Evolutionary conservation across 805 yeast genomes (phyloP), one percentile per base, ranked within the genome.

Genomic region (Saccharomycopsis oosterbeekiorum): DNA sequence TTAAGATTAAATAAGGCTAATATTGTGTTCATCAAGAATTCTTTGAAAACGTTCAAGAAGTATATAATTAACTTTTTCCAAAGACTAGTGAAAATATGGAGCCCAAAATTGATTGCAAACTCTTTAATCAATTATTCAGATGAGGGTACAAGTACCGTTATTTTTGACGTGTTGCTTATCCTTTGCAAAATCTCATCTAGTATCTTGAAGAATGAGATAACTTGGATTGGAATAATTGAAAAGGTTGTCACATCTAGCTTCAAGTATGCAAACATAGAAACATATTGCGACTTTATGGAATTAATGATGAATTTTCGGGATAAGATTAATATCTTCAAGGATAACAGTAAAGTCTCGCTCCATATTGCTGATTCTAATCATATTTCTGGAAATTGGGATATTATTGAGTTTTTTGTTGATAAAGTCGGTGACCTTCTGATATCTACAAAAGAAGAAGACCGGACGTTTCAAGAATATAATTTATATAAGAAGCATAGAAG

Each of bases 91-190:
- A 53, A 53, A 17, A 21, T 24, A 11, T 63, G 65, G 65, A 12
- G 41, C 34, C 64, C 65, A 21, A 47, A 47, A 15, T 21, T 34
- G 2, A 47, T 12, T 24, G 41, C 24, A n/a, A 43, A 26, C 41
- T 61, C 11, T 59, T 39, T 56, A 59, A 61, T 51, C 53, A 42
- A n/a, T 56, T 63, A 24, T 57, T 59, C 2, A 53, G 19, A n/a
- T n/a, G 59, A 58, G 50, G 26, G 50, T 10, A 17, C 19, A 11
- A 12, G 59, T 21, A 59, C 65, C 6, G 41, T 59, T 17, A 57
- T 63, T 6, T 55, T 55, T 39, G 65, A 63, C 42, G 40, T 59
- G 8, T 26, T 63, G 14, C 51, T 17, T 19, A 50, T 58, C 24
- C 37, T 40, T 24, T 47, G 6, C 21, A 37, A 42, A 21, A n/a